A percentile compares a stretch with the other conserved stretches of the same genome.
Evolutionary conservation across 2,329 filamentous ascomycete species (phyloP).

Genomic region (Alternaria sp.): DNA sequence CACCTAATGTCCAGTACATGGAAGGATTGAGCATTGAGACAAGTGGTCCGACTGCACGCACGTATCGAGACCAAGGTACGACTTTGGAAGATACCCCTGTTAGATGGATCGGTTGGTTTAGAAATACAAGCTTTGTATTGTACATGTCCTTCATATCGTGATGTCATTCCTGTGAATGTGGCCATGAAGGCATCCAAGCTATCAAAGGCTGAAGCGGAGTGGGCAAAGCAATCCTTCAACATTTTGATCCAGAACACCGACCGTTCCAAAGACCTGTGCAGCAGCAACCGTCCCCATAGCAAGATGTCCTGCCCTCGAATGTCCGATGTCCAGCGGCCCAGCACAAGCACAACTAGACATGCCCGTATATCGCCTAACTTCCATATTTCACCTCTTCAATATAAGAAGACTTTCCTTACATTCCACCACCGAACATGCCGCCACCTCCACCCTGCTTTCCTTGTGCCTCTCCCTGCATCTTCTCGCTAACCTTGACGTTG

Average conservation of each 20-base stretch:
- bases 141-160: slow-evolving; percentile 19
- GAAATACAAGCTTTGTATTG: slow-evolving; percentile 24
- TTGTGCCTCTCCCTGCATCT: slow-evolving; percentile 88
- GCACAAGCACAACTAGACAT: background rate
- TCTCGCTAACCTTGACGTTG: slow-evolving; percentile 96
- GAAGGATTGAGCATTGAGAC: too few relatives aligned
- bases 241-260: background rate
- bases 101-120: slow-evolving; percentile 4
- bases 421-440: slow-evolving; percentile 42
- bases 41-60: background rate
- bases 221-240: background rate
- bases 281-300: background rate
- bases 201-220: background rate
- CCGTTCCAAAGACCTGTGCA: background rate
- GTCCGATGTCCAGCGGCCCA: background rate
- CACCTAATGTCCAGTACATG: background rate
- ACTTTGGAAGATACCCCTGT: background rate
- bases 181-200: background rate
- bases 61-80: background rate
- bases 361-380: background rate
- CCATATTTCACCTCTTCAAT: background rate
- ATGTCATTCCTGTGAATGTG: background rate
- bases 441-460: slow-evolving; percentile 56
- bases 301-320: background rate
- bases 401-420: slow-evolving; percentile 19